Evolutionary conservation across 352 stramenopile genomes (phyloP), one percentile per base, ranked within the genome.

Genomic region (Phytopythium kandeliae): DNA sequence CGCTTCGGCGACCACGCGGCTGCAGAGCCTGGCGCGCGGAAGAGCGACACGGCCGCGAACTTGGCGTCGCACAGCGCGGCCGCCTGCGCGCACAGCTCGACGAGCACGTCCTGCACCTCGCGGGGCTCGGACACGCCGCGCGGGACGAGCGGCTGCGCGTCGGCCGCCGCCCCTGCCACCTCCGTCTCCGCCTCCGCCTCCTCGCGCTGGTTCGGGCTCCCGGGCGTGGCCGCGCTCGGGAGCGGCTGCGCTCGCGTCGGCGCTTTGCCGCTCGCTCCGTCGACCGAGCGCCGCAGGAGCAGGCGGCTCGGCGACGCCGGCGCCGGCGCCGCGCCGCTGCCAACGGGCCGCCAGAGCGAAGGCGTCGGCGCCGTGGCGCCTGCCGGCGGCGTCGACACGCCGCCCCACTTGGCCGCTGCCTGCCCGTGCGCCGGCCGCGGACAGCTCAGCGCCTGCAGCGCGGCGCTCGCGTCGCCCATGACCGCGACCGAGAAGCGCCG

Each of bases 41-140:
- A 83, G 21, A 92, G 30, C 26, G 67, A 84, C 25, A 92, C 34
- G 0, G 76, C 78, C 3, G 79, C 78, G 49, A 82, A 90, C 37
- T 73, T 74, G 21, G 68, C 74, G 48, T 57, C 54, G 16, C 77
- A 52, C 15, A 71, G 60, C 0, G 56, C 63, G 12, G 63, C 67
- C 7, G 75, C 65, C 25, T 69, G 67, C 13, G 85, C 63, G 28
- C 78, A 89, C 19, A 89, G 51, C 31, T 74, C 71, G 8, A 75
- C 53, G 15, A 89, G 60, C 9, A 87, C 65, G 52, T 84, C 74
- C 51, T 84, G 62, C 30, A 78, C 85, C 26, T 60, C 16, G 11
- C 71, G 33, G 16, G 80, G 51, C 28, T 61, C 58, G 19, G 71
- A 38, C 21, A 71, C 54, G 26, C 48, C 65, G 16, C 71, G 62